These are phyloP conservation scores for Daldinia concentrica DNA, from an alignment of 495 filamentous ascomycete genomes.

Conservation along the genomic window DNA sequence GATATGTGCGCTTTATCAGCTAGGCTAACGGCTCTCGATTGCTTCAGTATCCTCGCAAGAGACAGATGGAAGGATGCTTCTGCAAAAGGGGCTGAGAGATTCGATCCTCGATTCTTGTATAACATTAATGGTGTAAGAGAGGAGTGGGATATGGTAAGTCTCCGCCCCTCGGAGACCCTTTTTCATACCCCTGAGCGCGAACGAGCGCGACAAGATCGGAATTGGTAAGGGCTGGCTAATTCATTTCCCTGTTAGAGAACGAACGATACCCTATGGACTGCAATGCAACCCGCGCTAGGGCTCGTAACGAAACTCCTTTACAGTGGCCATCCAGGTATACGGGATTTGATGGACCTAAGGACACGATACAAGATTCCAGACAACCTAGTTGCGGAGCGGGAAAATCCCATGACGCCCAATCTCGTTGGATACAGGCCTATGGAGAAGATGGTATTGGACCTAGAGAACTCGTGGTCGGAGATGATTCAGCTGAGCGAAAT, in stretches of 20 bases:
- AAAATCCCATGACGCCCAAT: background rate
- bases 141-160: constrained; percentile 41
- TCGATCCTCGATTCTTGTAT: constrained; percentile 38
- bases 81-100: constrained; percentile 5
- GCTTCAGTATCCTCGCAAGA: constrained; percentile 25
- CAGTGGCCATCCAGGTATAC: background rate
- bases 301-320: constrained; percentile 40
- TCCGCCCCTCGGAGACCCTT: too few relatives aligned
- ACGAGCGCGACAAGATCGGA: background rate
- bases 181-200: background rate
- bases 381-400: background rate
- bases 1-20: background rate
- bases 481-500: background rate
- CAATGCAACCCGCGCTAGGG: constrained; percentile 47
- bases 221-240: background rate
- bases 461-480: background rate
- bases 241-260: constrained; percentile 15
- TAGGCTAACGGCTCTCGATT: background rate
- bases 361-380: background rate
- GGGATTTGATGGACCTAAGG: background rate
- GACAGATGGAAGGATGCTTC: background rate
- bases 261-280: constrained; percentile 47
- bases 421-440: background rate
- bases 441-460: background rate
- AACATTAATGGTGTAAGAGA: constrained; percentile 42